A percentile compares a stretch with the other conserved stretches of the same genome.
Evolutionary conservation across 1,139 yeast species (phyloP).

Genomic region (Kodamaea ohmeri): DNA sequence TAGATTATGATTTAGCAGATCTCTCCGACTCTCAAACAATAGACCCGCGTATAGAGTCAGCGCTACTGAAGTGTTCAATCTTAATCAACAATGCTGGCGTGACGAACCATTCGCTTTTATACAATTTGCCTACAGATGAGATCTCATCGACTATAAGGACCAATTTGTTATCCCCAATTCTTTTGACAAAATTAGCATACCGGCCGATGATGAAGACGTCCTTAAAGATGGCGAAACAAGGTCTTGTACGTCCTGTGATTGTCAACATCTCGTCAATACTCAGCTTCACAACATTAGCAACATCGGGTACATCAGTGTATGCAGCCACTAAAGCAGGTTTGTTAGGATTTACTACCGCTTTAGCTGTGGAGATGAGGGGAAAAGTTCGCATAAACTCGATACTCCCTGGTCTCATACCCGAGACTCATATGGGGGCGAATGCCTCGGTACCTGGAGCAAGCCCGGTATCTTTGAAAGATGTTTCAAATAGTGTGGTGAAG

Average conservation of each 20-base stretch:
- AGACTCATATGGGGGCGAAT: slow-evolving; percentile 66
- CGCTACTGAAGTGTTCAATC: slow-evolving; percentile 35
- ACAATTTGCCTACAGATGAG: slow-evolving; percentile 40
- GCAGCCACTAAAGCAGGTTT: slow-evolving; percentile 81
- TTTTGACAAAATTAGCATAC: slow-evolving; percentile 45
- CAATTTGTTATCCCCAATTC: slow-evolving; percentile 67
- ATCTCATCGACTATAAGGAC: slow-evolving; percentile 52
- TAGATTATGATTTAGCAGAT: slow-evolving; percentile 49
- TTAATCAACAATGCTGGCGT: slow-evolving; percentile 83
- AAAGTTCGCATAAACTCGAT: slow-evolving; percentile 59
- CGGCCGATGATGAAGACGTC: slow-evolving; percentile 47
- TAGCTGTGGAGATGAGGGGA: slow-evolving; percentile 62
- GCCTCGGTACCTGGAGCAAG: slow-evolving; percentile 24
- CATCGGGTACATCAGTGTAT: slow-evolving; percentile 70
- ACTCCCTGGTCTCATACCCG: slow-evolving; percentile 68
- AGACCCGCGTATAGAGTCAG: slow-evolving; percentile 15
- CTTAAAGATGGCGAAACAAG: slow-evolving; percentile 9
- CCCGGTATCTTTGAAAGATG: slow-evolving; percentile 23
- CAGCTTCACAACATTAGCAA: slow-evolving; percentile 40
- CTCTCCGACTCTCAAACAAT: background rate
- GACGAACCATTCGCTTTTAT: slow-evolving; percentile 58
- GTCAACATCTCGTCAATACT: slow-evolving; percentile 76
- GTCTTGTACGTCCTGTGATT: slow-evolving; percentile 25
- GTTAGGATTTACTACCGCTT: slow-evolving; percentile 59
- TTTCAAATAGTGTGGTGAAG: slow-evolving; percentile 27